These are phyloP conservation scores for Didymella arachidicola DNA, from an alignment of 2,329 filamentous ascomycete species.

Conservation along the genomic window DNA sequence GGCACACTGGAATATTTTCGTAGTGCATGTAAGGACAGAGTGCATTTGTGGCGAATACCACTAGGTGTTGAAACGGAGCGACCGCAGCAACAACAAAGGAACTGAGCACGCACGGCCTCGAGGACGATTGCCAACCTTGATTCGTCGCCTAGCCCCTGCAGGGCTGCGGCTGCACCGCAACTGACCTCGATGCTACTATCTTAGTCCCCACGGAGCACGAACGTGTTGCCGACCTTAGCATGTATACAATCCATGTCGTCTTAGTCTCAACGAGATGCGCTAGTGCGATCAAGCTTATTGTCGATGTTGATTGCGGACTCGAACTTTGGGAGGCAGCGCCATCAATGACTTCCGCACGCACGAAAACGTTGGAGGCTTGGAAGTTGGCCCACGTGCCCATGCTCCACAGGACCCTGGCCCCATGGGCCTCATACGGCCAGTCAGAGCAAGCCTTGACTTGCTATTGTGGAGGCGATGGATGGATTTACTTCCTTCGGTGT, in stretches of 20 bases:
- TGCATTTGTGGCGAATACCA: conserved; percentile 15
- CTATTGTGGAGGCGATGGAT: neutral
- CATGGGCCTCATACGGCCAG: neutral
- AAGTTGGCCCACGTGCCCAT: conserved; percentile 1
- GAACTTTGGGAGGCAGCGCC: conserved; percentile 1
- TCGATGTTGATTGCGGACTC: conserved; percentile 7
- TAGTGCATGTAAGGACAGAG: conserved; percentile 11
- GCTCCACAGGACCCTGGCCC: conserved; percentile 1
- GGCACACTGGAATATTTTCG: neutral
- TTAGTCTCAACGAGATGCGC: conserved; percentile 1
- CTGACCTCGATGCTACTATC: conserved; percentile 20
- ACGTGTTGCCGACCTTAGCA: conserved; percentile 12
- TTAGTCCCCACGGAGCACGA: conserved; percentile 18
- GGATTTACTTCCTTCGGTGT: neutral
- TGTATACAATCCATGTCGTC: conserved; percentile 13
- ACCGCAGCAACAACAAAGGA: conserved; percentile 29
- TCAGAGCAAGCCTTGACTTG: neutral
- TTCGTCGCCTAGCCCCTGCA: conserved; percentile 17
- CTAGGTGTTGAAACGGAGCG: conserved; percentile 23
- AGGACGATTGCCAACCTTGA: conserved; percentile 12
- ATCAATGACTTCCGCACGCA: conserved; percentile 9
- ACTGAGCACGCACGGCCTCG: conserved; percentile 19
- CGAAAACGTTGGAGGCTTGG: conserved; percentile 10
- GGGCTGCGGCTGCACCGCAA: conserved; percentile 9
- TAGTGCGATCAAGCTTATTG: neutral